Evolutionary conservation across 2,329 filamentous ascomycete species (phyloP), one percentile per base, ranked within the genome.

Genomic region (Cladosporium colombiae): DNA sequence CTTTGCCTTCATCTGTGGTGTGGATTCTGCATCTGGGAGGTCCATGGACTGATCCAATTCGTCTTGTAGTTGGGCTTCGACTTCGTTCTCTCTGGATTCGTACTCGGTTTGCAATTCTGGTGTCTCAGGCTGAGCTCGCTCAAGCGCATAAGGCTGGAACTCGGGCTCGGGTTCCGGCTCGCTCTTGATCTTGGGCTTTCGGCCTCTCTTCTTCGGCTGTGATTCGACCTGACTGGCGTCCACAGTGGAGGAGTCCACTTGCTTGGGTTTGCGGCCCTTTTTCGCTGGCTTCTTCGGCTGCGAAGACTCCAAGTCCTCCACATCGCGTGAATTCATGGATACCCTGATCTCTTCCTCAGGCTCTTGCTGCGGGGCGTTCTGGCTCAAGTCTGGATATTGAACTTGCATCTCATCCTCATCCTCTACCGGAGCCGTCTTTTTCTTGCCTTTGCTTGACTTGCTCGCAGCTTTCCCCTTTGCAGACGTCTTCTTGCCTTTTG

Each of bases 401-500:
- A 46, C 27, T 18, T 64, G 65, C 23, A 35, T 29, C 27, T 59
- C 64, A 78, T 18, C 64, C 14, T 69, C 65, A 5, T 60, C 49
- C 11, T 66, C 67, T 18, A 58, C 56, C 40, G 52, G 65, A n/a
- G 35, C 58, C 10, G 68, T 66, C 25, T 67, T 72, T 65, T 77
- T 78, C 65, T 68, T 75, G 44, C 70, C 70, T 59, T 71, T 74
- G 8, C 84, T 80, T 5, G 62, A 13, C n/a, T 64, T 59, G 29
- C 33, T 73, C 7, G 71, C 66, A 40, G 71, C 52, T 4, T 85
- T 88, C 1, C 82, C 75, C 67, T 84, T 72, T 11, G 69, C 69
- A 21, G 67, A 67, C 74, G 50, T 76, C 68, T 74, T 77, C 68
- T 76, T 78, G 11, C 71, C 70, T 44, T 73, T 75, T 10, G 64